A percentile compares a stretch with the other conserved stretches of the same genome.
phyloP scores from a whole-genome alignment of 2,329 filamentous ascomycete species.

The Colletotrichum magnum region DNA sequence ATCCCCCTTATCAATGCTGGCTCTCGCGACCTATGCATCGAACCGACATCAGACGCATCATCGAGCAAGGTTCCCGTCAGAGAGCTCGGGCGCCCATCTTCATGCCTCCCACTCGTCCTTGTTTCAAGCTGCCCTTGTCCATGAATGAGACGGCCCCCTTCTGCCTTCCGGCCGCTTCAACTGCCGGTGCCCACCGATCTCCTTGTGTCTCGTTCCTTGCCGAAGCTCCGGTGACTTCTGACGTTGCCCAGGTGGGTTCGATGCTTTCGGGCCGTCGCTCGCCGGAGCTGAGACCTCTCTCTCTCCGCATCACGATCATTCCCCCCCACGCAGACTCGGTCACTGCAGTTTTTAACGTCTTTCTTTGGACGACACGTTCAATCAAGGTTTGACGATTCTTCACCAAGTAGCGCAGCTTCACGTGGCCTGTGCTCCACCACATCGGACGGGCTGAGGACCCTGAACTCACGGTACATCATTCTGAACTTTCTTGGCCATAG shows the following conservation, averaged over 20 bases:
- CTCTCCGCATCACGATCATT: background rate
- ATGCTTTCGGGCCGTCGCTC: slow-evolving; percentile 16
- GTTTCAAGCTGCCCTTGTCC: slow-evolving; percentile 38
- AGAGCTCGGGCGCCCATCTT: slow-evolving; percentile 36
- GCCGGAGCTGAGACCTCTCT: slow-evolving; percentile 5
- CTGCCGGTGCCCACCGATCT: slow-evolving; percentile 20
- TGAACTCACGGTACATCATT: background rate
- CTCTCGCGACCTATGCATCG: slow-evolving; percentile 10
- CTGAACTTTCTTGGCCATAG: too few relatives aligned
- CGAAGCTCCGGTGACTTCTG: slow-evolving; percentile 29
- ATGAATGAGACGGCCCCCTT: slow-evolving; percentile 25
- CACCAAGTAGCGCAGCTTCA: background rate
- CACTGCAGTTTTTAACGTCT: too few relatives aligned
- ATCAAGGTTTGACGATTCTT: background rate
- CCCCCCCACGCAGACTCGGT: background rate
- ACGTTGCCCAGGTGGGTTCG: slow-evolving; percentile 1
- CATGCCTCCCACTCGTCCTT: slow-evolving; percentile 35
- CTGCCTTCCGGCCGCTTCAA: slow-evolving; percentile 24
- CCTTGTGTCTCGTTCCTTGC: slow-evolving; percentile 6
- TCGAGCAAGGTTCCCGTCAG: slow-evolving; percentile 27
- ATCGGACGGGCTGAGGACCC: slow-evolving; percentile 7
- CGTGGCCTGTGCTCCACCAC: slow-evolving; percentile 9
- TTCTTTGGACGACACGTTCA: background rate
- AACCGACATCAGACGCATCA: slow-evolving; percentile 30
- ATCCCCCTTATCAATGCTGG: background rate